Evolutionary conservation across 352 stramenopile genomes (phyloP).

Genomic region (Phytophthora pluvialis): DNA sequence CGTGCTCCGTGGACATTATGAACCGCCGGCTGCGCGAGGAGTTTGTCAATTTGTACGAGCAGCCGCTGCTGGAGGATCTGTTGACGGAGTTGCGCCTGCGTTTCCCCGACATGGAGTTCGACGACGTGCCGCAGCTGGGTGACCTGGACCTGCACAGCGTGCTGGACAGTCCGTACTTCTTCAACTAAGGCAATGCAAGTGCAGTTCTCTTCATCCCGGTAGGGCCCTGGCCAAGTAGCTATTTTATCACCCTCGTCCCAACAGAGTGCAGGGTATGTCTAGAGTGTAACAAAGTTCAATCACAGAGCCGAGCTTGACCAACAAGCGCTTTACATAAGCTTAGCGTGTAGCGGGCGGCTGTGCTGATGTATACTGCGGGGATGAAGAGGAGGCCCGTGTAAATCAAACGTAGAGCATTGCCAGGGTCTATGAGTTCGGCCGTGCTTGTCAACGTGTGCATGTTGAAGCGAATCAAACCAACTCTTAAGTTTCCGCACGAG

Average conservation of each 20-base stretch:
- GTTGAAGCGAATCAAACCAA: slow-evolving; percentile 20
- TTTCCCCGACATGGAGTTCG: slow-evolving; percentile 96
- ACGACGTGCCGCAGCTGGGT: slow-evolving; percentile 92
- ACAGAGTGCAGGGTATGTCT: slow-evolving; percentile 24
- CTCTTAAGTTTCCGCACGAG: no score
- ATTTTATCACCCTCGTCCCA: slow-evolving; percentile 34
- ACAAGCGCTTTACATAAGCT: neutral
- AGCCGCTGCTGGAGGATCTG: slow-evolving; percentile 96
- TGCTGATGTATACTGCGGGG: no score
- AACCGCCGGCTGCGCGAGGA: slow-evolving; percentile 91
- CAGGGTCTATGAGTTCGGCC: no score
- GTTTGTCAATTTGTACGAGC: slow-evolving; percentile 98
- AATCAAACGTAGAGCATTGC: no score
- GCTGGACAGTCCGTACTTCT: slow-evolving; percentile 98
- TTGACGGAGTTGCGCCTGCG: slow-evolving; percentile 92
- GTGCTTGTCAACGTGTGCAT: slow-evolving; percentile 30
- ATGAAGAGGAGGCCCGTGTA: no score
- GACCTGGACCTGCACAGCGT: slow-evolving; percentile 96
- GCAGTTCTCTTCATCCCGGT: slow-evolving; percentile 7
- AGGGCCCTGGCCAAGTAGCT: slow-evolving; percentile 24
- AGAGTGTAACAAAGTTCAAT: slow-evolving; percentile 49
- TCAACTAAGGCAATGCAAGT: slow-evolving; percentile 91
- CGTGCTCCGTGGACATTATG: slow-evolving; percentile 95
- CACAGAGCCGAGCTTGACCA: slow-evolving; percentile 27
- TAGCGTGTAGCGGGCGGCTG: no score